phyloP scores from a whole-genome alignment of 768 basidiomycete genomes.

The Lanmaoa rubissima region DNA sequence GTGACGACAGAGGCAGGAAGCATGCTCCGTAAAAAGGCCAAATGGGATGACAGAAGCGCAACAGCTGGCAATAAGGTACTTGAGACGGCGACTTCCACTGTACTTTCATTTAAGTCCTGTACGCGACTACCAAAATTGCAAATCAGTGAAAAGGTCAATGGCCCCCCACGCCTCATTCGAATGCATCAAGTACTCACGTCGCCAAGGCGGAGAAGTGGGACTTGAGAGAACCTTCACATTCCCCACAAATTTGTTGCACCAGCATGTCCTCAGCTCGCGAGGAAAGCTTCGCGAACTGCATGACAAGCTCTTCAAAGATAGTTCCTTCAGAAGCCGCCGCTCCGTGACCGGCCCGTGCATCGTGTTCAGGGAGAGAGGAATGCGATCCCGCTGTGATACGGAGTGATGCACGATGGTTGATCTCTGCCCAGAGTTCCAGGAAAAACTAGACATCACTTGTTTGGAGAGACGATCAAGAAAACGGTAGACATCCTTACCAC shows the following conservation, averaged over 20 bases:
- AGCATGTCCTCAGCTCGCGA: constrained; percentile 86
- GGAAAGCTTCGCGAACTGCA: constrained; percentile 57
- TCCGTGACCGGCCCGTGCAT: constrained; percentile 11
- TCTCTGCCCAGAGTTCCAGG: constrained; percentile 84
- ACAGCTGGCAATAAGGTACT: constrained; percentile 74
- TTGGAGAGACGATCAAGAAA: neutral
- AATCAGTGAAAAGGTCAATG: neutral
- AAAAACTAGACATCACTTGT: constrained; percentile 63
- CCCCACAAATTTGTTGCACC: constrained; percentile 75
- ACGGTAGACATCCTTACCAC: constrained; percentile 50
- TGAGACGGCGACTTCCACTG: constrained; percentile 49
- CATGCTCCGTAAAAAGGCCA: constrained; percentile 61
- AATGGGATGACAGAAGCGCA: constrained; percentile 76
- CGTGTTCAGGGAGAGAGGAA: constrained; percentile 47
- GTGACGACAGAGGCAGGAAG: constrained; percentile 54
- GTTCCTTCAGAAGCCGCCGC: constrained; percentile 52
- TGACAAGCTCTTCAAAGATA: constrained; percentile 77
- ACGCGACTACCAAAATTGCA: constrained; percentile 8
- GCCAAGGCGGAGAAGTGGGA: constrained; percentile 60
- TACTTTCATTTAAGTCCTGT: constrained; percentile 8
- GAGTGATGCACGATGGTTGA: constrained; percentile 57
- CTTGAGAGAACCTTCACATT: constrained; percentile 76
- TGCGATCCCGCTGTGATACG: constrained; percentile 52
- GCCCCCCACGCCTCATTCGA: neutral
- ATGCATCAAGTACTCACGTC: constrained; percentile 33